Percentiles rank a stretch among this genome's conserved stretches.
Conservation (phyloP, 1,284 basidiomycete genomes). For the Veloporphyrellus conicus region DNA sequence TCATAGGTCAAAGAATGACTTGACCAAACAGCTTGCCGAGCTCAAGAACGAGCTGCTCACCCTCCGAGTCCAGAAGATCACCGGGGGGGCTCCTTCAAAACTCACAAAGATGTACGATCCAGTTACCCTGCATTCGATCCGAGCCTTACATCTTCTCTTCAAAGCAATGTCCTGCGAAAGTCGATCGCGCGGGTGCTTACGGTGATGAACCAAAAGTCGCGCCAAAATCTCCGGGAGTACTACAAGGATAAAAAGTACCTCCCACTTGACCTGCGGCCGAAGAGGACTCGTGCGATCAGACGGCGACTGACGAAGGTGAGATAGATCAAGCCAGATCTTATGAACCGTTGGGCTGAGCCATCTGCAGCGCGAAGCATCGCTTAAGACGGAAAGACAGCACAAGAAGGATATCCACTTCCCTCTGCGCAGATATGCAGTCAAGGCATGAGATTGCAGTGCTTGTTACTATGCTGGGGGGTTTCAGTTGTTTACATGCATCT, state of each 20-base stretch:
- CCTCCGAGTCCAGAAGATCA: constrained; percentile 97
- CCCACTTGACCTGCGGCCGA: constrained; percentile 95
- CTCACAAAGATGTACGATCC: constrained; percentile 90
- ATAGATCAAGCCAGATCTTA: background rate
- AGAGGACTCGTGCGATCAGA: constrained; percentile 99
- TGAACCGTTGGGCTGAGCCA: constrained; percentile 2
- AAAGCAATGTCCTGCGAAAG: constrained; percentile 94
- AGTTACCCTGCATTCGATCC: background rate
- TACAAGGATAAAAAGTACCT: constrained; percentile 98
- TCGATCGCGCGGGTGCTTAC: constrained; percentile 98
- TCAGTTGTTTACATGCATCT: constrained; percentile 32
- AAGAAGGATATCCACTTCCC: constrained; percentile 97
- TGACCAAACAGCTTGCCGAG: constrained; percentile 91
- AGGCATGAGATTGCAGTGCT: constrained; percentile 53
- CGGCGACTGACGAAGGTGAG: constrained; percentile 87
- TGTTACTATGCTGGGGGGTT: constrained; percentile 13
- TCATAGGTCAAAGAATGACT: constrained; percentile 91
- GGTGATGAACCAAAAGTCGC: constrained; percentile 97
- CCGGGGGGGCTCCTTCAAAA: constrained; percentile 93
- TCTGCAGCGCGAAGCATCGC: constrained; percentile 69
- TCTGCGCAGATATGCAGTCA: constrained; percentile 77
- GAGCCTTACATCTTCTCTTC: constrained; percentile 1
- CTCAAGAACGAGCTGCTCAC: constrained; percentile 93
- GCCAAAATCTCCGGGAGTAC: constrained; percentile 94
- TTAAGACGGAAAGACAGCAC: constrained; percentile 84